These are phyloP conservation scores for Penicillium occitanis DNA, from an alignment of 2,329 filamentous ascomycete species.

Conservation along the genomic window DNA sequence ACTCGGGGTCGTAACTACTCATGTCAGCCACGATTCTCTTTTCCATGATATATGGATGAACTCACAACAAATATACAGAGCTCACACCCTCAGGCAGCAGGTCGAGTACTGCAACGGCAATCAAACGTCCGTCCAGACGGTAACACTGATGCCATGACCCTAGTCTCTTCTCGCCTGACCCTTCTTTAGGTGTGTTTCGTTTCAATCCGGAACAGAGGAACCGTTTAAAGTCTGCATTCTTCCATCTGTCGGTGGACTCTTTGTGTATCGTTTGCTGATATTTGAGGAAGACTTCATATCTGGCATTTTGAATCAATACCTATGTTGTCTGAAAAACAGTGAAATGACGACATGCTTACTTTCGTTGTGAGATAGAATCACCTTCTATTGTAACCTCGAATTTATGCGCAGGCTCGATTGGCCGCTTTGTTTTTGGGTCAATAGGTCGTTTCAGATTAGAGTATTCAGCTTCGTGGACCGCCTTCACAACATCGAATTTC, in stretches of 20 bases:
- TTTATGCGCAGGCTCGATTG: conserved; percentile 49
- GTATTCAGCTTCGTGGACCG: conserved; percentile 49
- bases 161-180: conserved; percentile 43
- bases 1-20: conserved; percentile 58
- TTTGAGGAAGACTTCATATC: conserved; percentile 48
- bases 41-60: neutral
- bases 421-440: conserved; percentile 45
- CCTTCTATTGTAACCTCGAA: conserved; percentile 51
- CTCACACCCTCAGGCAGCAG: conserved; percentile 49
- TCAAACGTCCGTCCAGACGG: conserved; percentile 49
- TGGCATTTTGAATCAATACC: neutral
- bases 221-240: conserved; percentile 45
- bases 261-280: conserved; percentile 50
- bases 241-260: conserved; percentile 46
- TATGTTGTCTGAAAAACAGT: neutral
- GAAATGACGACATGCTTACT: conserved; percentile 33
- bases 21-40: too few species aligned
- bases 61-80: conserved; percentile 53
- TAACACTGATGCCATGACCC: conserved; percentile 55
- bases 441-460: conserved; percentile 43
- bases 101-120: conserved; percentile 52
- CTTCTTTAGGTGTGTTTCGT: conserved; percentile 36
- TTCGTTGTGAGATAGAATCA: conserved; percentile 48
- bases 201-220: conserved; percentile 51
- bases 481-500: conserved; percentile 44